A percentile compares a stretch with the other conserved stretches of the same genome.
phyloP scores from a whole-genome alignment of 768 basidiomycete species.

The Auricularia cornea region DNA sequence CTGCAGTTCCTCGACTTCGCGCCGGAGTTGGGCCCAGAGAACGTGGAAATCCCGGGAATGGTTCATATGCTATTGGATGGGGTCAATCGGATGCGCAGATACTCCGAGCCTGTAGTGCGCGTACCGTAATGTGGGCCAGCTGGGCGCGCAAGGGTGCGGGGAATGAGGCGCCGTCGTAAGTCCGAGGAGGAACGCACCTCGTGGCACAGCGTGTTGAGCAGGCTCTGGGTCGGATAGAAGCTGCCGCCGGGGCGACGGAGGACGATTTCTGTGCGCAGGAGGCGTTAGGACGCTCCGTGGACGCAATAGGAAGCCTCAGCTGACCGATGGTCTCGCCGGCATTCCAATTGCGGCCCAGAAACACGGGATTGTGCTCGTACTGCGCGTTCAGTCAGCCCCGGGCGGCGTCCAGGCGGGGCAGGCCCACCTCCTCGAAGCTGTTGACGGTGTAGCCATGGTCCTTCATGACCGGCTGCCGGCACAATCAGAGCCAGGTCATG shows the following conservation, averaged over 20 bases:
- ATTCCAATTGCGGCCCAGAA: slow-evolving; percentile 82
- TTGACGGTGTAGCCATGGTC: slow-evolving; percentile 66
- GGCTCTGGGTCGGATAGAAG: slow-evolving; percentile 54
- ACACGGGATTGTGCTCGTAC: slow-evolving; percentile 74
- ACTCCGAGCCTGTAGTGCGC: neutral
- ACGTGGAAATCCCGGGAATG: slow-evolving; percentile 71
- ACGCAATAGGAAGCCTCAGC: slow-evolving; percentile 2
- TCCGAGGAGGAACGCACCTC: slow-evolving; percentile 43
- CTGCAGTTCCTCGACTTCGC: slow-evolving; percentile 64
- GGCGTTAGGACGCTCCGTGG: slow-evolving; percentile 6
- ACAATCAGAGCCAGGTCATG: neutral
- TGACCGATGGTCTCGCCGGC: slow-evolving; percentile 70
- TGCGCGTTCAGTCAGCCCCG: slow-evolving; percentile 18
- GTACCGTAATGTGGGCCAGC: slow-evolving; percentile 78
- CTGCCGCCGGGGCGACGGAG: slow-evolving; percentile 52
- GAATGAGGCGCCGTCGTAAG: slow-evolving; percentile 2
- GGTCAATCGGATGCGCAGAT: neutral
- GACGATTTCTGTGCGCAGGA: slow-evolving; percentile 54
- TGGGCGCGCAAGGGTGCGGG: slow-evolving; percentile 21
- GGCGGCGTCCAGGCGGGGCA: neutral
- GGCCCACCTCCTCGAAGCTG: slow-evolving; percentile 69
- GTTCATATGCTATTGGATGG: slow-evolving; percentile 61
- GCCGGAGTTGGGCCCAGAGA: slow-evolving; percentile 57
- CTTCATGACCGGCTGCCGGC: slow-evolving; percentile 60
- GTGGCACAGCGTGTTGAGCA: slow-evolving; percentile 75